phyloP scores from a whole-genome alignment of 805 yeast species.

The Candida maltosa region DNA sequence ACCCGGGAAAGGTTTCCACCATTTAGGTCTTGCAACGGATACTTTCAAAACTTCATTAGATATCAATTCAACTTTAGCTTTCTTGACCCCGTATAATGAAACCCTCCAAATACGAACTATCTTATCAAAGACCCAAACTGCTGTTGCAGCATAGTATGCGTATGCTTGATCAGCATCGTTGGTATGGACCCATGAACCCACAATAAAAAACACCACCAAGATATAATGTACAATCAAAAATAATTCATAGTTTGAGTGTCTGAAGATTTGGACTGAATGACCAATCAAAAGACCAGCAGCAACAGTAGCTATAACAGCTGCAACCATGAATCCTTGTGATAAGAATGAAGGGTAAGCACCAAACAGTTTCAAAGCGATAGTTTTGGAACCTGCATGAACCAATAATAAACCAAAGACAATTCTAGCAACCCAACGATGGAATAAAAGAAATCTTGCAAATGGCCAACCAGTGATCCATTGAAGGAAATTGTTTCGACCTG shows the following conservation, averaged over 20 bases:
- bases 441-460: constrained; percentile 49
- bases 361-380: constrained; percentile 6
- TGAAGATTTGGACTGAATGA: constrained; percentile 49
- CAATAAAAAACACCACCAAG: constrained; percentile 42
- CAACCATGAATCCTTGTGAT: constrained; percentile 8
- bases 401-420: constrained; percentile 36
- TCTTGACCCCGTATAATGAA: constrained; percentile 28
- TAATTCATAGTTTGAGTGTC: constrained; percentile 55
- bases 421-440: constrained; percentile 58
- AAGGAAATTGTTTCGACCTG: constrained; percentile 69
- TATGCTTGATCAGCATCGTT: constrained; percentile 19
- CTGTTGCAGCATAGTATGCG: constrained; percentile 26
- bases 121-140: constrained; percentile 38
- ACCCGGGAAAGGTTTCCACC: constrained; percentile 41
- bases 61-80: constrained; percentile 32
- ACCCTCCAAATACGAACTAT: constrained; percentile 26
- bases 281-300: constrained; percentile 39
- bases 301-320: constrained; percentile 26
- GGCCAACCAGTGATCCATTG: constrained; percentile 55
- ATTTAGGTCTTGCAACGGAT: constrained; percentile 44
- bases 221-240: constrained; percentile 31
- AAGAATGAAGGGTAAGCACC: neutral
- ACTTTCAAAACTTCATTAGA: constrained; percentile 42
- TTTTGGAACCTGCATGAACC: constrained; percentile 36
- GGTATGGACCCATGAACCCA: constrained; percentile 56